Conservation (phyloP, 441 rosid genomes). For the Jatropha multifida region DNA sequence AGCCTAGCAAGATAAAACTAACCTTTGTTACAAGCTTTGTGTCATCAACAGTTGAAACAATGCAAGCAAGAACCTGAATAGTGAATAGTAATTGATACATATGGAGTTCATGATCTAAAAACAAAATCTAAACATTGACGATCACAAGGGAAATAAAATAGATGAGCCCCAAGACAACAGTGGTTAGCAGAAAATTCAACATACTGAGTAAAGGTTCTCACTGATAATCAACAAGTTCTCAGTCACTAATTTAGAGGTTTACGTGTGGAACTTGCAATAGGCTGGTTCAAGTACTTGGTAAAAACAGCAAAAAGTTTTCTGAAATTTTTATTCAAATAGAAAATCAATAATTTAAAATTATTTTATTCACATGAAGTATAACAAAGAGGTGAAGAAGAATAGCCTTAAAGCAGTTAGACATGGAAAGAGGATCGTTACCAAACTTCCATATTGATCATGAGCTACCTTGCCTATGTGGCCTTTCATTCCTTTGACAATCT, state of each 20-base stretch:
- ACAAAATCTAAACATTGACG: not conserved
- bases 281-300: not conserved
- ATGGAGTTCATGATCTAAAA: not conserved
- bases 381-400: not conserved
- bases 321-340: not conserved
- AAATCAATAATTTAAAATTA: not conserved
- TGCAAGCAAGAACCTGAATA: constrained; percentile 65
- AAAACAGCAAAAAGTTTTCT: not conserved
- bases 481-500: constrained; percentile 86
- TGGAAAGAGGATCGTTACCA: constrained; percentile 51
- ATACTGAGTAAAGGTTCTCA: not conserved
- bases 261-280: not conserved
- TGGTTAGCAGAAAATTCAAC: not conserved
- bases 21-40: constrained; percentile 89
- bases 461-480: constrained; percentile 60
- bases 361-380: not conserved
- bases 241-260: not conserved
- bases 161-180: not conserved
- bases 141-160: not conserved
- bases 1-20: constrained; percentile 23
- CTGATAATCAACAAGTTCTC: not conserved
- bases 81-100: constrained; percentile 11
- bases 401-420: constrained; percentile 13
- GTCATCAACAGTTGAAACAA: constrained; percentile 82
- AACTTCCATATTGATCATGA: constrained; percentile 68